Evolutionary conservation across 1,139 yeast species (phyloP).

Genomic region (Kodamaea suecica): DNA sequence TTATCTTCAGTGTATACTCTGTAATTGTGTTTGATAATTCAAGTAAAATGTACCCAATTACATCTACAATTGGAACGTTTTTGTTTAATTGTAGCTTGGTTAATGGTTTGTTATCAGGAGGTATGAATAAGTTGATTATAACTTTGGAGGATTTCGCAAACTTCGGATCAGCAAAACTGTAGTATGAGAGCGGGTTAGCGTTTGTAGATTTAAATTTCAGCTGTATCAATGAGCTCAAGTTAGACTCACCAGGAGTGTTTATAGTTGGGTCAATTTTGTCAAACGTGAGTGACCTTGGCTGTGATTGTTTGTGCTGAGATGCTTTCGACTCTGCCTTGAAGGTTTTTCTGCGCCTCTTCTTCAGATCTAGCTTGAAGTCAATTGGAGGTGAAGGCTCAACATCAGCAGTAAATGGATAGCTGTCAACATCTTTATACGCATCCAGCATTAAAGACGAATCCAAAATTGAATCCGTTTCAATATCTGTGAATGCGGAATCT

Average conservation of each 20-base stretch:
- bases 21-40: conserved; percentile 23
- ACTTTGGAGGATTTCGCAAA: conserved; percentile 36
- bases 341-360: conserved; percentile 18
- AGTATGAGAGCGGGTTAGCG: conserved; percentile 52
- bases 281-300: conserved; percentile 12
- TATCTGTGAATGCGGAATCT: conserved; percentile 47
- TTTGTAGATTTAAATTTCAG: conserved; percentile 34
- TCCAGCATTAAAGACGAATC: conserved; percentile 30
- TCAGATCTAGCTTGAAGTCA: conserved; percentile 12
- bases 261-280: conserved; percentile 19
- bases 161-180: background rate
- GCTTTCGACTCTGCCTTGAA: conserved; percentile 11
- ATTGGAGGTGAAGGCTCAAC: conserved; percentile 9
- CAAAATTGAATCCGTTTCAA: conserved; percentile 39
- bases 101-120: conserved; percentile 34
- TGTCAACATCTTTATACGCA: conserved; percentile 20
- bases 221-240: conserved; percentile 26
- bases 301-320: background rate
- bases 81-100: conserved; percentile 38
- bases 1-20: conserved; percentile 15
- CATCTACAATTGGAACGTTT: conserved; percentile 53
- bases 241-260: conserved; percentile 7
- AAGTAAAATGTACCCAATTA: conserved; percentile 58
- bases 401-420: conserved; percentile 15
- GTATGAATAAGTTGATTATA: conserved; percentile 37